phyloP scores from a whole-genome alignment of 2,329 filamentous ascomycete genomes.

The Chrysoporthe cubensis region DNA sequence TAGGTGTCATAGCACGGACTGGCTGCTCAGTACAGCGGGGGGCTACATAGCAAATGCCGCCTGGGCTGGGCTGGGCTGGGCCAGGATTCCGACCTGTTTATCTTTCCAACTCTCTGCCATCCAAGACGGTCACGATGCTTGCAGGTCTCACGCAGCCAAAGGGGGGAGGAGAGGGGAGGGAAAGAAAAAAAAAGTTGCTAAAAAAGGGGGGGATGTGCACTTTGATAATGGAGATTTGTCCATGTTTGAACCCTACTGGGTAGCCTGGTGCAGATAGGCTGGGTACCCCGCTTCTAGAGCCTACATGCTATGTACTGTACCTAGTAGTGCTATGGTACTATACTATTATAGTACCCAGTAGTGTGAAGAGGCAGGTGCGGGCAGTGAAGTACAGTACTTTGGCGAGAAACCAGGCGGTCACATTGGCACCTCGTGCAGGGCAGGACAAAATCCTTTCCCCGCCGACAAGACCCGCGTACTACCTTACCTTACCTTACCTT shows the following conservation, averaged over 20 bases:
- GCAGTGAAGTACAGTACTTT: neutral
- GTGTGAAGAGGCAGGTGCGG: no score
- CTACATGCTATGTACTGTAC: neutral
- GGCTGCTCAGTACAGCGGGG: neutral
- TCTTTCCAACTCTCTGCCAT: neutral
- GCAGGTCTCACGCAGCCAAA: no score
- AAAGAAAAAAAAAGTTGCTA: neutral
- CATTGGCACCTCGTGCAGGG: conserved; percentile 4
- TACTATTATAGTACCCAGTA: no score
- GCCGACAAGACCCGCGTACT: neutral
- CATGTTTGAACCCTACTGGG: neutral
- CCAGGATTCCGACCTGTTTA: neutral
- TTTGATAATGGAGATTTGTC: conserved; percentile 5
- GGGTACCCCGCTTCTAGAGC: conserved; percentile 3
- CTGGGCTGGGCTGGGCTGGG: neutral
- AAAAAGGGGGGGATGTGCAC: neutral
- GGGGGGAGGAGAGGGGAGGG: no score
- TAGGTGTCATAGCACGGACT: neutral
- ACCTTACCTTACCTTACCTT: no score
- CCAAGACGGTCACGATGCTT: no score
- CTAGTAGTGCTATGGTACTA: no score
- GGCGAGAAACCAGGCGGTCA: neutral
- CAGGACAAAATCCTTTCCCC: neutral
- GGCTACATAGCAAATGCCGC: neutral
- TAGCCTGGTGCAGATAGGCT: neutral